Conservation (phyloP, 352 stramenopile genomes). For the Thalassiosira hispida region DNA sequence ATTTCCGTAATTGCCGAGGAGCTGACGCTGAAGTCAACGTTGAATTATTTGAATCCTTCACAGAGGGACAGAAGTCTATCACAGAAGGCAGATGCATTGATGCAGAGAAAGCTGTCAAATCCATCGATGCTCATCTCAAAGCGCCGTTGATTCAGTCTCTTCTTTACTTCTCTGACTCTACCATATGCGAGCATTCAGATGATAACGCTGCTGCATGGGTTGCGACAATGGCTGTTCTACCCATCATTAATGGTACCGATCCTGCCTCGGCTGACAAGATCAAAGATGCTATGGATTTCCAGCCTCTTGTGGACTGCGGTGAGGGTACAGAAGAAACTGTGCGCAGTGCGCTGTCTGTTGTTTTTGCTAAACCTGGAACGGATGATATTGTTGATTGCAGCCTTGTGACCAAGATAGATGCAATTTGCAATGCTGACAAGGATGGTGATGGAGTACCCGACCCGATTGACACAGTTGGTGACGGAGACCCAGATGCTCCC, state of each 20-base stretch:
- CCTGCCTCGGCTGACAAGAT: conserved; percentile 48
- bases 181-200: conserved; percentile 19
- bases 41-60: conserved; percentile 57
- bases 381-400: conserved; percentile 43
- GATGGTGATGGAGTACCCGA: conserved; percentile 8
- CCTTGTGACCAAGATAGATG: conserved; percentile 45
- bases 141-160: conserved; percentile 66
- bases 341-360: conserved; percentile 19
- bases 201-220: conserved; percentile 57
- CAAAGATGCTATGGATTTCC: conserved; percentile 53
- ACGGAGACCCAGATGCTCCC: conserved; percentile 8
- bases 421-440: conserved; percentile 49
- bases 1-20: conserved; percentile 56
- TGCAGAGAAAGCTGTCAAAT: conserved; percentile 37
- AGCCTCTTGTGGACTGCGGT: neutral
- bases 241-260: conserved; percentile 65
- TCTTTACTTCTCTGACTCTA: conserved; percentile 57
- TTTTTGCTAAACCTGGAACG: conserved; percentile 42
- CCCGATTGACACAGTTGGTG: conserved; percentile 11
- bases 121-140: conserved; percentile 57
- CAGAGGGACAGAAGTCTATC: conserved; percentile 50
- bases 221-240: conserved; percentile 61
- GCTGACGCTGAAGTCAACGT: conserved; percentile 62
- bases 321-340: conserved; percentile 30
- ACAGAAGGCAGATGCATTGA: conserved; percentile 54